Evolutionary conservation across 2,329 filamentous ascomycete genomes (phyloP).

Genomic region (Alternaria gaisen): DNA sequence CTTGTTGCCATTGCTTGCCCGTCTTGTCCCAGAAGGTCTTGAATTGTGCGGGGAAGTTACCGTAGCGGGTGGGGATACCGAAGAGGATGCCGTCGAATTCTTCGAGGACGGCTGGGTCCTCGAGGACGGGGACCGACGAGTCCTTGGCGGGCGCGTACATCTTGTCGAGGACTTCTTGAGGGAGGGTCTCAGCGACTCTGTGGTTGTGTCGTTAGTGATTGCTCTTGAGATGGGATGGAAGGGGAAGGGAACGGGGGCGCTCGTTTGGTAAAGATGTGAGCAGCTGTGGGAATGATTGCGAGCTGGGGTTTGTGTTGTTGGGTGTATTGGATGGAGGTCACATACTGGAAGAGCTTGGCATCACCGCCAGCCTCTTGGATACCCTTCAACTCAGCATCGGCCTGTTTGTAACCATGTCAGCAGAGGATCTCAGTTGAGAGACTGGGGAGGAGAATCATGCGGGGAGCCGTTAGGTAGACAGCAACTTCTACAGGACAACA

Average conservation of each 20-base stretch:
- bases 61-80: slow-evolving; percentile 94
- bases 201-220: background rate
- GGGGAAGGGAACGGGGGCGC: too few relatives aligned
- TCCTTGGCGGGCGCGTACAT: slow-evolving; percentile 88
- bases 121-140: slow-evolving; percentile 68
- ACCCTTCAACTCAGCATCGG: slow-evolving; percentile 89
- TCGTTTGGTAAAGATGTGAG: too few relatives aligned
- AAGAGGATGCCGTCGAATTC: slow-evolving; percentile 89
- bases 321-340: slow-evolving; percentile 5
- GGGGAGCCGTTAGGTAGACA: slow-evolving; percentile 1
- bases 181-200: slow-evolving; percentile 84
- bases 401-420: slow-evolving; percentile 60
- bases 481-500: background rate
- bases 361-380: slow-evolving; percentile 86
- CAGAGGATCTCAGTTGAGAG: slow-evolving; percentile 7
- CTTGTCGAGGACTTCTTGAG: slow-evolving; percentile 82
- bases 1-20: slow-evolving; percentile 81
- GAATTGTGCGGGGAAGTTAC: slow-evolving; percentile 97
- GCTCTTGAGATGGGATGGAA: too few relatives aligned
- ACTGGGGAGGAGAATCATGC: background rate
- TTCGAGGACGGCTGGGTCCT: slow-evolving; percentile 69
- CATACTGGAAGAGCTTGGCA: slow-evolving; percentile 83
- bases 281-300: background rate
- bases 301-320: background rate
- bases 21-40: slow-evolving; percentile 93